phyloP scores from a whole-genome alignment of 2,329 filamentous ascomycete species.

The Paecilomyces sp. region DNA sequence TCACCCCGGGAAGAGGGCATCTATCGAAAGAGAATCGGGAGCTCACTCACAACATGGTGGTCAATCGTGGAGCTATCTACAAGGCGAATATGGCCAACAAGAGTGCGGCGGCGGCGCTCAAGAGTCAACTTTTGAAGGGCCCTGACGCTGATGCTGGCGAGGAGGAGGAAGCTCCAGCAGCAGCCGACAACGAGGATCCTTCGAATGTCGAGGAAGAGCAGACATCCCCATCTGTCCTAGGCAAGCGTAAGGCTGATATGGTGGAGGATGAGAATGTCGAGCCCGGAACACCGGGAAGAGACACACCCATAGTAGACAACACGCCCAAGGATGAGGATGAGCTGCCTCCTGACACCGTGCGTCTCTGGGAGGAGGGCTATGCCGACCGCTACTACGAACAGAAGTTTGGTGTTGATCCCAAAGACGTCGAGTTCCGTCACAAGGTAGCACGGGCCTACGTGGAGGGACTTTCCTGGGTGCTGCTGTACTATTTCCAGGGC shows the following conservation, averaged over 20 bases:
- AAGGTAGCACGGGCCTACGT: constrained; percentile 87
- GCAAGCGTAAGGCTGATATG: constrained; percentile 61
- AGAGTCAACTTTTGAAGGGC: constrained; percentile 62
- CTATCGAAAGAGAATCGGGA: constrained; percentile 51
- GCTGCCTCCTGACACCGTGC: constrained; percentile 69
- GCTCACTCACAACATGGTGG: constrained; percentile 81
- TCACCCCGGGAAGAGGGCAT: constrained; percentile 48
- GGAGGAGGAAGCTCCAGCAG: constrained; percentile 13
- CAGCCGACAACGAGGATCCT: constrained; percentile 16
- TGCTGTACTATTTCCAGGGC: constrained; percentile 95
- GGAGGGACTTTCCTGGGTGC: constrained; percentile 89
- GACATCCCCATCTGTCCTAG: constrained; percentile 26
- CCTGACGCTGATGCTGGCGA: constrained; percentile 17
- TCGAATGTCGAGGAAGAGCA: constrained; percentile 16
- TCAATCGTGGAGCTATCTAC: constrained; percentile 61
- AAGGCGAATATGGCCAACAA: constrained; percentile 81
- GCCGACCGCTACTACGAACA: constrained; percentile 94
- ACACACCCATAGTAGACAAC: constrained; percentile 45
- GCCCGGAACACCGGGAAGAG: constrained; percentile 51
- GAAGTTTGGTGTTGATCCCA: constrained; percentile 80
- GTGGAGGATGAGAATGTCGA: constrained; percentile 54
- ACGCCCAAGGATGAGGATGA: constrained; percentile 51
- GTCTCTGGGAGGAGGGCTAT: constrained; percentile 93
- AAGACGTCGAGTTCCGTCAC: constrained; percentile 78
- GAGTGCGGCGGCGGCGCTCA: constrained; percentile 83